Conservation (phyloP, 331 rosid genomes). For the Phaseolus coccineus region DNA sequence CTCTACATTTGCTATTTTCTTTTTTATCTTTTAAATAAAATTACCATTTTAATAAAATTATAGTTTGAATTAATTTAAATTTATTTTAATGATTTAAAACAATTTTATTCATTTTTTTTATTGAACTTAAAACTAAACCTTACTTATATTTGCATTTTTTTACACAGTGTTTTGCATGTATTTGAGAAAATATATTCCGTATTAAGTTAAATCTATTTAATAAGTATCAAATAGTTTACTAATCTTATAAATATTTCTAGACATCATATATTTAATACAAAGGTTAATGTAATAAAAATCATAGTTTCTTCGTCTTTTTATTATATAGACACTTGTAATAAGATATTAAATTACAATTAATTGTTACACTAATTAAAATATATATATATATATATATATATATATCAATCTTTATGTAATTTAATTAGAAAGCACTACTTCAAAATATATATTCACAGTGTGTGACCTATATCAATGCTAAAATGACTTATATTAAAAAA, state of each 20-base stretch:
- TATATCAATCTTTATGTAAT: no score
- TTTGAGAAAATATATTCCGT: neutral
- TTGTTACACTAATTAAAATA: no score
- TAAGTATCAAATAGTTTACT: neutral
- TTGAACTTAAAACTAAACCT: neutral
- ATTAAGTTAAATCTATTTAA: neutral
- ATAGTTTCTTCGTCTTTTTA: no score
- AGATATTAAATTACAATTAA: no score
- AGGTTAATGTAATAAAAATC: no score
- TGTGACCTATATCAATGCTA: no score
- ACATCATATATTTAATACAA: neutral
- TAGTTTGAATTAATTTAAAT: neutral
- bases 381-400: no score
- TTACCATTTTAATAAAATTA: neutral
- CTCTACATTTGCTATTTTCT: neutral
- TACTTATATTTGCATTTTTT: neutral
- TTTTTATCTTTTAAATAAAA: neutral
- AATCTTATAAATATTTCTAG: neutral
- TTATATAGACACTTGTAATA: no score
- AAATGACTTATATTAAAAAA: no score
- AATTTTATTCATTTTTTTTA: neutral
- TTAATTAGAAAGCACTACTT: no score
- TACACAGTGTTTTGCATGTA: neutral
- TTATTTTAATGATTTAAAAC: neutral
- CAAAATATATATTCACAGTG: no score